Evolutionary conservation across 2,329 filamentous ascomycete genomes (phyloP).

Genomic region (Hymenoscyphus repandus): DNA sequence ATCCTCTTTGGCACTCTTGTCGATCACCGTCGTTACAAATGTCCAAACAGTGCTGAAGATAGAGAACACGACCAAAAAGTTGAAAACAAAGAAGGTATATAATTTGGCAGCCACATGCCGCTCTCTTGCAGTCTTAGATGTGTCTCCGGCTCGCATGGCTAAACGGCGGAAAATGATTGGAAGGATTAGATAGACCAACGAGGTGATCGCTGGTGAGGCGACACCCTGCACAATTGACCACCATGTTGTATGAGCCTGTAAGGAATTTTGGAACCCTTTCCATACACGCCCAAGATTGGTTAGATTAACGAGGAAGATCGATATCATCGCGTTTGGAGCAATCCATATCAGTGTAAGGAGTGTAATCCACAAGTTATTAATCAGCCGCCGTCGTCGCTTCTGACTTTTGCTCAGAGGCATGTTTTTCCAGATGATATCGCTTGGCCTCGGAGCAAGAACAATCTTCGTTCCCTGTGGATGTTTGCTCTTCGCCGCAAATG

Average conservation of each 20-base stretch:
- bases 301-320: constrained; percentile 87
- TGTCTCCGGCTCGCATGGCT: constrained; percentile 76
- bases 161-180: constrained; percentile 89
- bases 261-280: constrained; percentile 62
- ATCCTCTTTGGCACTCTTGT: constrained; percentile 49
- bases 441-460: constrained; percentile 74
- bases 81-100: constrained; percentile 95
- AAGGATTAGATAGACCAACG: constrained; percentile 78
- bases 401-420: constrained; percentile 65
- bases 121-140: constrained; percentile 88
- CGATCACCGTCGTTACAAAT: constrained; percentile 62
- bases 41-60: constrained; percentile 79
- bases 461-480: constrained; percentile 75
- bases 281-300: constrained; percentile 75
- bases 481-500: constrained; percentile 75
- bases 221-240: constrained; percentile 95
- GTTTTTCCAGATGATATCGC: constrained; percentile 96
- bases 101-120: constrained; percentile 86
- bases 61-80: constrained; percentile 92
- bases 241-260: constrained; percentile 56
- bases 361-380: constrained; percentile 80
- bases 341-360: constrained; percentile 82
- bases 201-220: constrained; percentile 79
- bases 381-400: constrained; percentile 65
- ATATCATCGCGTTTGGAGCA: constrained; percentile 88